Conservation (phyloP, 1,139 yeast species). For the Pneumocystis murina region DNA sequence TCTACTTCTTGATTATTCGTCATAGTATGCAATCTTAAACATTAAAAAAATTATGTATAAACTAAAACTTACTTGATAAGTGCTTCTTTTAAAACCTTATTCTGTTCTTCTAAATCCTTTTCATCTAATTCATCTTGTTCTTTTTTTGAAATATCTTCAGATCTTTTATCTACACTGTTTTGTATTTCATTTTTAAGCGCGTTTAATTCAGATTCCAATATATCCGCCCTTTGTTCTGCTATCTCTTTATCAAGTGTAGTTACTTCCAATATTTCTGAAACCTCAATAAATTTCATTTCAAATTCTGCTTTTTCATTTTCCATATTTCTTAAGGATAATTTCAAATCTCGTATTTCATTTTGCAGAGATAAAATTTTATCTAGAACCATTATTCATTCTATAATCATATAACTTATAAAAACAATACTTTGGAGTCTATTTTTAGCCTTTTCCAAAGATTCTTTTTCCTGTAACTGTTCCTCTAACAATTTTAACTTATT, state of each 20-base stretch:
- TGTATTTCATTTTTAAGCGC: slow-evolving; percentile 28
- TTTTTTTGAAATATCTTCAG: slow-evolving; percentile 13
- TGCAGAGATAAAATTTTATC: slow-evolving; percentile 25
- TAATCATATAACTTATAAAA: slow-evolving; percentile 18
- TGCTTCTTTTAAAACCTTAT: slow-evolving; percentile 28
- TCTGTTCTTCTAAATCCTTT: slow-evolving; percentile 21
- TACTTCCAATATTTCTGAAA: slow-evolving; percentile 37
- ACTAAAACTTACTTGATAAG: slow-evolving; percentile 17
- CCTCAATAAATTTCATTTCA: slow-evolving; percentile 23
- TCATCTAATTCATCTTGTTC: slow-evolving; percentile 14
- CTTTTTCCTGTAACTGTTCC: slow-evolving; percentile 20
- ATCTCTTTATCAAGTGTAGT: slow-evolving; percentile 41
- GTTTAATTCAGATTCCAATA: slow-evolving; percentile 24
- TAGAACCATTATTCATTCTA: slow-evolving; percentile 2
- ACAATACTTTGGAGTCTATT: slow-evolving; percentile 31
- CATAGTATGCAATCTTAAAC: slow-evolving; percentile 24
- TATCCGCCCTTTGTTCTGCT: slow-evolving; percentile 31
- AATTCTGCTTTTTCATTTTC: slow-evolving; percentile 24
- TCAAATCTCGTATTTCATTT: slow-evolving; percentile 23
- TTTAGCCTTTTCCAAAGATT: slow-evolving; percentile 29
- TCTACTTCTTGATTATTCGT: slow-evolving; percentile 26
- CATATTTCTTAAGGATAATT: slow-evolving; percentile 16
- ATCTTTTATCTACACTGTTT: slow-evolving; percentile 29
- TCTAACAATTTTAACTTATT: slow-evolving; percentile 17
- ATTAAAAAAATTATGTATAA: background rate